A percentile compares a stretch with the other conserved stretches of the same genome.
phyloP scores from a whole-genome alignment of 495 filamentous ascomycete genomes.

The Penicillium verhagenii region DNA sequence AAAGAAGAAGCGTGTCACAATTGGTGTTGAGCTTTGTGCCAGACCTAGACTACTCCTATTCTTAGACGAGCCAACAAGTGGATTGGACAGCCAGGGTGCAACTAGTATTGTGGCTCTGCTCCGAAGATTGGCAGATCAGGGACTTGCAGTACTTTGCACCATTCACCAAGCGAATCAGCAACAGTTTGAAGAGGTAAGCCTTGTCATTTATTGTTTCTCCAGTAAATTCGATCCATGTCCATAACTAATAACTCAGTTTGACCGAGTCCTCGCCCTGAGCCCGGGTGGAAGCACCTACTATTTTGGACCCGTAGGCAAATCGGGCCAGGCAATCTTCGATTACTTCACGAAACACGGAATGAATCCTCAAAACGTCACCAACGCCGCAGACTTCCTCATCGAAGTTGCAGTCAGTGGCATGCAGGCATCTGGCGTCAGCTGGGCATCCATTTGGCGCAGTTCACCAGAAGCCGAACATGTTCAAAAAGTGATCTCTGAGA shows the following conservation, averaged over 20 bases:
- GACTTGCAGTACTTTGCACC: constrained; percentile 64
- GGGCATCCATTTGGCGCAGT: constrained; percentile 75
- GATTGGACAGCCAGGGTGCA: constrained; percentile 75
- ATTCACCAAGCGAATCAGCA: constrained; percentile 75
- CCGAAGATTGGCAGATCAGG: constrained; percentile 63
- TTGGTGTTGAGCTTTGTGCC: constrained; percentile 79
- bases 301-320: constrained; percentile 66
- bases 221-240: constrained; percentile 61
- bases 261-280: constrained; percentile 65
- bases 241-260: constrained; percentile 61
- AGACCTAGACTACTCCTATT: constrained; percentile 70
- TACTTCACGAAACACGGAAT: constrained; percentile 54
- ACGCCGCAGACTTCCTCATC: constrained; percentile 87
- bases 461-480: constrained; percentile 66
- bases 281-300: constrained; percentile 65
- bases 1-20: constrained; percentile 67
- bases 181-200: constrained; percentile 68
- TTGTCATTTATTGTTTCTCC: too few relatives aligned
- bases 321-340: constrained; percentile 42
- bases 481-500: constrained; percentile 61
- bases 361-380: constrained; percentile 45
- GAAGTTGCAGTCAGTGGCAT: constrained; percentile 79
- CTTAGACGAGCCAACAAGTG: constrained; percentile 70
- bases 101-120: constrained; percentile 69
- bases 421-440: constrained; percentile 63